Conservation (phyloP, 768 basidiomycete species). For the Piloderma croceum region DNA sequence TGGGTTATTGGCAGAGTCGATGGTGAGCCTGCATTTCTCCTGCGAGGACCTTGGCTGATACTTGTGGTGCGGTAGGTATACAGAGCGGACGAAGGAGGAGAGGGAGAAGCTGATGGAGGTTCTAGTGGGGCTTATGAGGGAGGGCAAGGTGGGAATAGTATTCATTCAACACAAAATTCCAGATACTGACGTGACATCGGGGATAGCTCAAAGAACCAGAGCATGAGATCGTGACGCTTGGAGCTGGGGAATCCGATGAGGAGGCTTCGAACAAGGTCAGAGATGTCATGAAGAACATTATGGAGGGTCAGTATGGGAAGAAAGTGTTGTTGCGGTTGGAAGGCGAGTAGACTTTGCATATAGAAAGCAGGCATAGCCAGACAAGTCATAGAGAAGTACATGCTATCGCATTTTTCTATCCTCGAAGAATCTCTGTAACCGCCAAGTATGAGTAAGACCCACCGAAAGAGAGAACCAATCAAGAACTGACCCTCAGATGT, state of each 20-base stretch:
- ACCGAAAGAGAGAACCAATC: constrained; percentile 1
- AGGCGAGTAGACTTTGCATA: constrained; percentile 2
- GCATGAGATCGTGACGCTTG: constrained; percentile 61
- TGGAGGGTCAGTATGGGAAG: constrained; percentile 38
- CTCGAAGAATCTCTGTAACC: constrained; percentile 71
- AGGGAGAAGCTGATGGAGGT: constrained; percentile 45
- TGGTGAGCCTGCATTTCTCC: too few relatives aligned
- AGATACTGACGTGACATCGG: too few relatives aligned
- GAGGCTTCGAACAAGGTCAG: constrained; percentile 29
- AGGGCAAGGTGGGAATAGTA: constrained; percentile 42
- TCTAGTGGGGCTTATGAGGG: constrained; percentile 47
- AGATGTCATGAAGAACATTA: constrained; percentile 28
- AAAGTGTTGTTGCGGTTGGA: constrained; percentile 43
- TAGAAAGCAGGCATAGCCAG: neutral
- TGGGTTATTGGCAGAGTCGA: constrained; percentile 74
- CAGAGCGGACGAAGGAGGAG: constrained; percentile 40
- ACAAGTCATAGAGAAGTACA: constrained; percentile 1
- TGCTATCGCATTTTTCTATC: constrained; percentile 73
- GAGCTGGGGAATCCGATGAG: constrained; percentile 31
- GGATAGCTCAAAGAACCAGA: constrained; percentile 69
- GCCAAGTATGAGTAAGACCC: neutral
- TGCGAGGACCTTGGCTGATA: too few relatives aligned
- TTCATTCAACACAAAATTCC: too few relatives aligned
- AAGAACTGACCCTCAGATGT: constrained; percentile 73
- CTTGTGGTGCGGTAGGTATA: too few relatives aligned